Evolutionary conservation across 2,329 filamentous ascomycete species (phyloP), one percentile per base, ranked within the genome.

Genomic region (Phialophora chinensis): DNA sequence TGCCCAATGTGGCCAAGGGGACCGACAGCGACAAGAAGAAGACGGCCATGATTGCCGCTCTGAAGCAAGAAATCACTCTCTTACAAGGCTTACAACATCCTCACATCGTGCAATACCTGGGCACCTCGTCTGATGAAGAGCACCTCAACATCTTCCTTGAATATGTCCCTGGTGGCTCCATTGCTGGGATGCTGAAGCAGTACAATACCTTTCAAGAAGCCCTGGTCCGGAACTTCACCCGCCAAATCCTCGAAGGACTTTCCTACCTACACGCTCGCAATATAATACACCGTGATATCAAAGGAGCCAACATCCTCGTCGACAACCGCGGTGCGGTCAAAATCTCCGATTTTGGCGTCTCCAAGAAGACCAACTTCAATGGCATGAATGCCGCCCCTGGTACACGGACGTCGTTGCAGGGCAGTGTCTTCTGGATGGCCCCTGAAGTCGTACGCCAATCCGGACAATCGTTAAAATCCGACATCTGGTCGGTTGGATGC

Each of bases 101-200:
- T 63, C 98, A 99, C 77, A 98, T 99, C 76, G 95, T 99, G 77
- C 95, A 97, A 77, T 99, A 99, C 76, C 88, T 99, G 7, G 95
- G 95, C 67, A 97, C 93, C 73, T 94, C 93, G 75, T 94, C 92
- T 8, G 95, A 96, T 69, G 88, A 92, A 20, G 90, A 93, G 63
- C 90, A 94, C 77, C 88, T 99, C 74, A 99, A 99, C 82, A 99
- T 99, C 90, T 99, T 99, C 88, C 88, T 99, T 76, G 95, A 99
- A 80, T 99, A 99, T 78, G 95, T 99, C 35, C 92, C 95, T 17
- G 95, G 95, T 79, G 95, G 95, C 54, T 98, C 94, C 12, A 96
- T 99, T 29, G 95, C 96, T 72, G 96, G 92, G 10, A 98, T 99
- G 93, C 89, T 99, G 71, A 95, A 97, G 82, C 97, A 96, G 72